A percentile compares a stretch with the other conserved stretches of the same genome.
Conservation (phyloP, 2,329 filamentous ascomycete species). For the Pseudogymnoascus sp. region DNA sequence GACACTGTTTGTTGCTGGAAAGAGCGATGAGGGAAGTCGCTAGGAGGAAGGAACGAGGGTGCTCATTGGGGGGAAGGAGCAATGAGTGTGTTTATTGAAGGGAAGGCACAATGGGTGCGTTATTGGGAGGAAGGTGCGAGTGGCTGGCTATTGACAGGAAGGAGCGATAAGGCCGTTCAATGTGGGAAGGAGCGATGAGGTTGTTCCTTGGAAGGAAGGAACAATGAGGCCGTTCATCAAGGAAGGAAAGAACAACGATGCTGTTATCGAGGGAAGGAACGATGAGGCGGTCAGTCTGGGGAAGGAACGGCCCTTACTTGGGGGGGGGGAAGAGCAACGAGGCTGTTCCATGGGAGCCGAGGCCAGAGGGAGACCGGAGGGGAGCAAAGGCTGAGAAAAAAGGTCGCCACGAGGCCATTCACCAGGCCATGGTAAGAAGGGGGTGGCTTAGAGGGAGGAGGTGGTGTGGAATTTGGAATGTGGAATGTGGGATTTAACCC, state of each 20-base stretch:
- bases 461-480: background rate
- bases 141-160: background rate
- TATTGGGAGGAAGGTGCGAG: background rate
- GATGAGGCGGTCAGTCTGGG: background rate
- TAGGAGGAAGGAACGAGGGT: background rate
- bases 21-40: background rate
- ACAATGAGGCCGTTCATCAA: background rate
- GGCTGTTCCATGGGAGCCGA: background rate
- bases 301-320: background rate
- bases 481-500: background rate
- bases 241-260: background rate
- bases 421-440: background rate
- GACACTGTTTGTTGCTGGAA: background rate
- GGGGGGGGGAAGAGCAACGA: background rate
- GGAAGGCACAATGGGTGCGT: background rate
- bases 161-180: background rate
- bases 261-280: background rate
- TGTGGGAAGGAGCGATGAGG: background rate
- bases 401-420: background rate
- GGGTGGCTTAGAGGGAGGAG: background rate
- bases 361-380: background rate
- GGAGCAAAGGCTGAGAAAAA: background rate
- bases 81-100: background rate
- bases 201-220: background rate
- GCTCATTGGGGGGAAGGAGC: background rate